Conservation (phyloP, 148 eudicot genomes). For the Rhododendron griersonianum region DNA sequence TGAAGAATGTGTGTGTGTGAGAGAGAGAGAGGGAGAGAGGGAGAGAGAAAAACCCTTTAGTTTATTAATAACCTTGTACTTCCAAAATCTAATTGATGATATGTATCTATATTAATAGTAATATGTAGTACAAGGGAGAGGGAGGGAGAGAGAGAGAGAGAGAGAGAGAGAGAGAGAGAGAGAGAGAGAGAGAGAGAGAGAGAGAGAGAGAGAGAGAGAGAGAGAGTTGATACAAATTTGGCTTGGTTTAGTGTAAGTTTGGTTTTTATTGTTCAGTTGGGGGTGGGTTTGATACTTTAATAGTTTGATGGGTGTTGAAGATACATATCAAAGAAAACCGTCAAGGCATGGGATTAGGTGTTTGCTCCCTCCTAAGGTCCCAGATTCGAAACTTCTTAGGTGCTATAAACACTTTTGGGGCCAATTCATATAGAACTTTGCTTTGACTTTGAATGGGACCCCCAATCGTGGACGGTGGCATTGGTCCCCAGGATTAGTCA, state of each 20-base stretch:
- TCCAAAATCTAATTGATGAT: too few relatives aligned
- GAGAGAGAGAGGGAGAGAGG: slow-evolving; percentile 2
- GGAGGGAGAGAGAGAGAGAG: too few relatives aligned
- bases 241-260: slow-evolving; percentile 3
- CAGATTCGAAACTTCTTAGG: not conserved
- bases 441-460: not conserved
- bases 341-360: not conserved
- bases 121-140: too few relatives aligned
- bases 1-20: not conserved
- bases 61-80: too few relatives aligned
- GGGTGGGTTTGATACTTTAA: not conserved
- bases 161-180: too few relatives aligned
- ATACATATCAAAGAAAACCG: too few relatives aligned
- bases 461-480: too few relatives aligned
- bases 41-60: too few relatives aligned
- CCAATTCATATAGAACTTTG: not conserved
- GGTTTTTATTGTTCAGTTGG: not conserved
- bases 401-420: too few relatives aligned
- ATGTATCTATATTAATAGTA: too few relatives aligned
- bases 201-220: not conserved
- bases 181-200: slow-evolving; percentile 6
- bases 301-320: not conserved
- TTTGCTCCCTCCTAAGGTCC: too few relatives aligned
- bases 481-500: not conserved
- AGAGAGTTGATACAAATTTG: not conserved